phyloP scores from a whole-genome alignment of 1,284 basidiomycete genomes.

The Ustilago trichophora region DNA sequence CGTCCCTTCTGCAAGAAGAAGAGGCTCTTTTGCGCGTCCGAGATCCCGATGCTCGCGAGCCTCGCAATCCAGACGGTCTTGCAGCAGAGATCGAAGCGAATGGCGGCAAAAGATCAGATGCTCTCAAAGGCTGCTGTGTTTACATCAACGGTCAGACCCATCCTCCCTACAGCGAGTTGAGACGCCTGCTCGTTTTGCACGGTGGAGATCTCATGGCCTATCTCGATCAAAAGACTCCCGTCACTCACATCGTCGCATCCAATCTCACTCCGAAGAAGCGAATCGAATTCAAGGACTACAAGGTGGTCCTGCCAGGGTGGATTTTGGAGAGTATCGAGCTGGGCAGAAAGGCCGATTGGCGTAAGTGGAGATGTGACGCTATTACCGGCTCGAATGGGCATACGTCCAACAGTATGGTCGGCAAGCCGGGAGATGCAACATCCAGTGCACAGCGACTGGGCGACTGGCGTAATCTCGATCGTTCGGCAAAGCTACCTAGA shows the following conservation, averaged over 20 bases:
- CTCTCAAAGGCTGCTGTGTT: constrained; percentile 56
- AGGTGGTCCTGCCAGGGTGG: constrained; percentile 87
- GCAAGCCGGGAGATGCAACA: neutral
- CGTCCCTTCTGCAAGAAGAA: constrained; percentile 46
- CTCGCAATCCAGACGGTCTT: neutral
- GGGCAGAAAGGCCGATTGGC: constrained; percentile 80
- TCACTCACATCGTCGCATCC: constrained; percentile 86
- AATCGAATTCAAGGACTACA: constrained; percentile 85
- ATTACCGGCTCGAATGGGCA: constrained; percentile 34
- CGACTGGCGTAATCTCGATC: constrained; percentile 34
- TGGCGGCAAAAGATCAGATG: constrained; percentile 23
- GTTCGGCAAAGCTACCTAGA: constrained; percentile 22
- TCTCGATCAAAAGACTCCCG: constrained; percentile 75
- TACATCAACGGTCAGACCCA: constrained; percentile 88
- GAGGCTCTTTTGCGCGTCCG: constrained; percentile 23
- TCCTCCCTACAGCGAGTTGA: constrained; percentile 85
- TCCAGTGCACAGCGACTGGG: neutral
- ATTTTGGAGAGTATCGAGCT: constrained; percentile 78
- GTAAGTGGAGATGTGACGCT: constrained; percentile 57
- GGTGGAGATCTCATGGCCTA: constrained; percentile 87
- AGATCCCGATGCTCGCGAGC: neutral
- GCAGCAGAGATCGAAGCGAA: constrained; percentile 19
- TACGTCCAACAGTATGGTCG: constrained; percentile 34
- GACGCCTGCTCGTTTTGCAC: constrained; percentile 80
- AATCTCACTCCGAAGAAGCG: constrained; percentile 88